Evolutionary conservation across 257 asterid species (phyloP), one percentile per base, ranked within the genome.

Genomic region (Solanum clarkiae): DNA sequence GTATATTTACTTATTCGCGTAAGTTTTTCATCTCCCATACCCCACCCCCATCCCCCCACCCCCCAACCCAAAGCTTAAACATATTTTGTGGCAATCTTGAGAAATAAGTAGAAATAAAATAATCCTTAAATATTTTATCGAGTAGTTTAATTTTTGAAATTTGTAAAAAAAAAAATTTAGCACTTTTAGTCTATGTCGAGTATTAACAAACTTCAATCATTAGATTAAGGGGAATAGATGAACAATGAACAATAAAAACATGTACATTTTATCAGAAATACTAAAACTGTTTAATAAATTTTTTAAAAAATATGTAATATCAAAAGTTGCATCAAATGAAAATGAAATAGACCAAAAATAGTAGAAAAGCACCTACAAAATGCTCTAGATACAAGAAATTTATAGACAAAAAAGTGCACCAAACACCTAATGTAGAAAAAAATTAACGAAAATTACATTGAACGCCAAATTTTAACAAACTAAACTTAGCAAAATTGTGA

Each of bases 41-140:
- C 0, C 5, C 40, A 0, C n/a, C 13, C 0, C 12, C n/a, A 47
- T 4, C 18, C 10, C 44, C n/a, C n/a, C n/a, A n/a, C n/a, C n/a
- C n/a, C 4, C 10, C 74, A 5, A 10, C n/a, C 14, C 68, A 84
- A 36, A 36, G 40, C 4, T 10, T 4, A 36, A 70, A 74, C 40
- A 45, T 11, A 44, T 71, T 72, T 72, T 68, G 18, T 44, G 56
- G 40, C 59, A 83, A 45, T 84, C 51, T 32, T 84, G 7, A 32
- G 22, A 68, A 32, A 68, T 14, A 15, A 14, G 32, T 6, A 66
- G 14, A 29, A 66, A 29, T 32, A 36, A 17, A 69, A 40, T 40
- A 69, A 9, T 69, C 6, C 4, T 8, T 36, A 69, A 69, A 69
- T 69, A 69, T 69, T 20, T 69, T 69, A 17, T 32, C 1, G 2